Evolutionary conservation across 805 yeast species (phyloP).

Genomic region (Komagataella ulmi): DNA sequence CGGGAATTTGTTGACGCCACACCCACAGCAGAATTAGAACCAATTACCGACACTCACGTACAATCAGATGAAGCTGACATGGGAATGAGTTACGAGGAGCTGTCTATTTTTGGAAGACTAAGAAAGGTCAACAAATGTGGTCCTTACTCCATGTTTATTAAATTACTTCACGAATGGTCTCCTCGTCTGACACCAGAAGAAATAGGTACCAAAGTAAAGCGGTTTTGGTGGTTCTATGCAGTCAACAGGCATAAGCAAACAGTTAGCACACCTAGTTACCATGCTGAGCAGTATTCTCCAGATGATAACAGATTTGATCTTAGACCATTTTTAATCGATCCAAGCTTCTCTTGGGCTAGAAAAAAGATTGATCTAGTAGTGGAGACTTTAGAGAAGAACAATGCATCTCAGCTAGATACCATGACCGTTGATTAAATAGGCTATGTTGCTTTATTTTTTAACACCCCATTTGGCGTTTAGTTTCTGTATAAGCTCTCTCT

Average conservation of each 20-base stretch:
- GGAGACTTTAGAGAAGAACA: slow-evolving; percentile 12
- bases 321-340: slow-evolving; percentile 89
- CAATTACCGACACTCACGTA: slow-evolving; percentile 81
- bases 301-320: slow-evolving; percentile 95
- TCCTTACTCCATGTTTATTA: slow-evolving; percentile 88
- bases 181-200: slow-evolving; percentile 66
- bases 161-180: slow-evolving; percentile 85
- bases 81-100: slow-evolving; percentile 97
- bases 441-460: slow-evolving; percentile 6
- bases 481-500: slow-evolving; percentile 14
- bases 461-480: slow-evolving; percentile 20
- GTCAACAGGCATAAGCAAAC: slow-evolving; percentile 96
- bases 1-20: slow-evolving; percentile 75
- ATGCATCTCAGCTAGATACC: slow-evolving; percentile 27
- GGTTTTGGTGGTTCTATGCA: slow-evolving; percentile 88
- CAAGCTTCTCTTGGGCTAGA: slow-evolving; percentile 81
- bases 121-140: slow-evolving; percentile 93
- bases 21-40: slow-evolving; percentile 97
- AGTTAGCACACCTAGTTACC: slow-evolving; percentile 93
- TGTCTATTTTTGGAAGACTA: slow-evolving; percentile 79
- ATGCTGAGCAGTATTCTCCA: slow-evolving; percentile 96
- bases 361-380: slow-evolving; percentile 78
- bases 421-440: slow-evolving; percentile 30
- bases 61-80: slow-evolving; percentile 95
- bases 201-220: slow-evolving; percentile 85